Conservation (phyloP, 305 asterid genomes). For the Rubia tinctorum region DNA sequence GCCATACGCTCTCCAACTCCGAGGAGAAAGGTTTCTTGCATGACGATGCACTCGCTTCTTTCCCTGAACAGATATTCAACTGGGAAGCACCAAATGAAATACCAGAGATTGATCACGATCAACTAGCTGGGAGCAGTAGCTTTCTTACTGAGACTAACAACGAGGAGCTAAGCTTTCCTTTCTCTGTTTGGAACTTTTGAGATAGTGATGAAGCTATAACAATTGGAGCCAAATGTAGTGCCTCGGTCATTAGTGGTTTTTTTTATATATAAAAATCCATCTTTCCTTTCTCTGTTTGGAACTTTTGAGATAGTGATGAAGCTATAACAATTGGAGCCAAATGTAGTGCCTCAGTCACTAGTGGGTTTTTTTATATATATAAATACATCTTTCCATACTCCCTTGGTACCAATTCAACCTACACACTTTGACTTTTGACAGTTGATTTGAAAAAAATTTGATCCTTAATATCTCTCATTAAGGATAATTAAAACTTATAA, state of each 20-base stretch:
- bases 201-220: neutral
- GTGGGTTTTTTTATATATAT: no score
- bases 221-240: no score
- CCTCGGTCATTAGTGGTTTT: no score
- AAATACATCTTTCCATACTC: no score
- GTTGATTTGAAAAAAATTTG: no score
- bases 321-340: neutral
- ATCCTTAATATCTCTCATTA: no score
- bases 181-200: conserved; percentile 79
- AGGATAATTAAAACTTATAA: no score
- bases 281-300: conserved; percentile 70
- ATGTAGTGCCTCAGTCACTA: no score
- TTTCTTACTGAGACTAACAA: conserved; percentile 40
- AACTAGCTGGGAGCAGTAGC: conserved; percentile 43
- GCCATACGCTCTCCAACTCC: conserved; percentile 26
- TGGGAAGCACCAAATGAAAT: conserved; percentile 73
- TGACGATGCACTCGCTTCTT: conserved; percentile 32
- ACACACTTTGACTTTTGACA: no score
- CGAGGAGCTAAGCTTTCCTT: conserved; percentile 60
- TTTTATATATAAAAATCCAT: conserved; percentile 29
- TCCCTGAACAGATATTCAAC: conserved; percentile 50
- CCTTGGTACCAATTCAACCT: no score
- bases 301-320: conserved; percentile 35
- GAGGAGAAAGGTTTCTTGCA: conserved; percentile 41
- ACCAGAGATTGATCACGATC: conserved; percentile 54